Evolutionary conservation across 257 asterid species (phyloP).

Genomic region (Solanum rostratum): DNA sequence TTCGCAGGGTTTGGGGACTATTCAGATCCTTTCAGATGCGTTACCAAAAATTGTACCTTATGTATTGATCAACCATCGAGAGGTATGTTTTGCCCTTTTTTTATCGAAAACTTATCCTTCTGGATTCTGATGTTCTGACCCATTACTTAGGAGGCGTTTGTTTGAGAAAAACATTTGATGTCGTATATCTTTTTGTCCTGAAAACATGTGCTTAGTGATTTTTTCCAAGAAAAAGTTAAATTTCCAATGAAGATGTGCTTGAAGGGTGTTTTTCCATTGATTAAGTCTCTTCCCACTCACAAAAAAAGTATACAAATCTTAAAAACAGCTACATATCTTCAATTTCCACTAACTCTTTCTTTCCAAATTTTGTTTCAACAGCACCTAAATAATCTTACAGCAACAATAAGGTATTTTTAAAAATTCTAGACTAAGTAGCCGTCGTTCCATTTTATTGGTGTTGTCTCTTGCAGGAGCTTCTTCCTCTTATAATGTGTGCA

Average conservation of each 20-base stretch:
- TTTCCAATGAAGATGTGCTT: neutral
- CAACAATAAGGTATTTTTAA: neutral
- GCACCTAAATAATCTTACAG: neutral
- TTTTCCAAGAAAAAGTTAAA: neutral
- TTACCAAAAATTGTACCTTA: constrained; percentile 87
- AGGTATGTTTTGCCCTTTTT: constrained; percentile 40
- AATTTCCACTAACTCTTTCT: neutral
- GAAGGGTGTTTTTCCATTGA: neutral
- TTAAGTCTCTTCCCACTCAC: neutral
- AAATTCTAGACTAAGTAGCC: neutral
- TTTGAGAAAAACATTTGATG: neutral
- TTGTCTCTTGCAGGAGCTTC: constrained; percentile 64
- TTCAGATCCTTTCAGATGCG: constrained; percentile 89
- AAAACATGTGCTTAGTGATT: neutral
- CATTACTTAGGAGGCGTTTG: neutral
- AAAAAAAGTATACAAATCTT: neutral
- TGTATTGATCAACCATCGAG: constrained; percentile 90
- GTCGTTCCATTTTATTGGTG: neutral
- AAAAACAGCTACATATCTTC: neutral
- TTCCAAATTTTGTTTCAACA: neutral
- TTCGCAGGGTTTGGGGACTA: constrained; percentile 70
- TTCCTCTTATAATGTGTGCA: constrained; percentile 97
- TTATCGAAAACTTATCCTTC: neutral
- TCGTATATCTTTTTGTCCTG: neutral
- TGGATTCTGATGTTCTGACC: neutral